A percentile compares a stretch with the other conserved stretches of the same genome.
phyloP scores from a whole-genome alignment of 1,139 yeast species.

The Suhomyces kunorum region DNA sequence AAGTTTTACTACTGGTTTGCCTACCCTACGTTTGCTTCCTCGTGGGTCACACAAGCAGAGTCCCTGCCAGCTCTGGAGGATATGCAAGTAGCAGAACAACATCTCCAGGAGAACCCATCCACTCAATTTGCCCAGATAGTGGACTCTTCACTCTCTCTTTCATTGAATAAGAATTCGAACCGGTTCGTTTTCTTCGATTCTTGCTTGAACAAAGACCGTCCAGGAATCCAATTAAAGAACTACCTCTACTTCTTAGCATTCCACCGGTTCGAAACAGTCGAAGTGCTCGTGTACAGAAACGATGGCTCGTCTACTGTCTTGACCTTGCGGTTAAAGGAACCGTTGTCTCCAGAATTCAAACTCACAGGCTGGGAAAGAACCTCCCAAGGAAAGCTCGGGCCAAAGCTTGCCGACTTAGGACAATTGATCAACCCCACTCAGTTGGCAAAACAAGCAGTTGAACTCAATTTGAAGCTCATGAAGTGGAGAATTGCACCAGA shows the following conservation, averaged over 20 bases:
- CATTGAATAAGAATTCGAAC: conserved; percentile 7
- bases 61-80: not conserved
- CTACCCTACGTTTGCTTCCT: conserved; percentile 61
- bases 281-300: conserved; percentile 36
- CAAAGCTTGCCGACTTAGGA: conserved; percentile 81
- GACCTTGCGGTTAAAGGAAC: conserved; percentile 21
- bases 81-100: not conserved
- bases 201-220: conserved; percentile 44
- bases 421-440: conserved; percentile 75
- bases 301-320: conserved; percentile 29
- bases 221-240: conserved; percentile 69
- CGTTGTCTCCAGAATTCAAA: conserved; percentile 26
- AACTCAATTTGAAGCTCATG: conserved; percentile 86
- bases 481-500: conserved; percentile 94
- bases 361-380: conserved; percentile 92
- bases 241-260: conserved; percentile 56
- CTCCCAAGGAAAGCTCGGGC: conserved; percentile 67
- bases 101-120: not conserved
- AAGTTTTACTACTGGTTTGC: conserved; percentile 89
- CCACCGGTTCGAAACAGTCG: conserved; percentile 38
- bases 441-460: conserved; percentile 89
- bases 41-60: conserved; percentile 33
- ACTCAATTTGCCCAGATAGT: conserved; percentile 19
- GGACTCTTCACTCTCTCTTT: conserved; percentile 3
- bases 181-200: conserved; percentile 64